Evolutionary conservation across 352 stramenopile genomes (phyloP).

Genomic region (Paralagenidium karlingii): DNA sequence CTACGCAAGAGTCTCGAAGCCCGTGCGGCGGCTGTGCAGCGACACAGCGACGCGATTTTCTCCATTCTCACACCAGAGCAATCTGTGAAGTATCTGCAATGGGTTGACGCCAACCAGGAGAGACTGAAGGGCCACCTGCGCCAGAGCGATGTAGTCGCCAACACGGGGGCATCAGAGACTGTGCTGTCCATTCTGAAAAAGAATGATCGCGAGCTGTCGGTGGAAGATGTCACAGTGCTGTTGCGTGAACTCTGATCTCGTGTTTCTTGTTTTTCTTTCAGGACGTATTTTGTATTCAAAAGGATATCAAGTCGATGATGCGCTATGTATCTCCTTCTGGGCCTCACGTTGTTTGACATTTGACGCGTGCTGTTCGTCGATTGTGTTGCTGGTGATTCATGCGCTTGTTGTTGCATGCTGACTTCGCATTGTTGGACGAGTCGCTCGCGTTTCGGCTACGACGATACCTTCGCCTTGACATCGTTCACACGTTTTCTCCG

Average conservation of each 20-base stretch:
- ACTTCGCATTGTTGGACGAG: too few species aligned
- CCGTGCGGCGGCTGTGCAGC: slow-evolving; percentile 64
- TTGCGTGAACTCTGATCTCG: slow-evolving; percentile 53
- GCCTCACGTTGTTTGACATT: too few species aligned
- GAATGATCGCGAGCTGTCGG: slow-evolving; percentile 71
- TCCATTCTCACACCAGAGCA: slow-evolving; percentile 79
- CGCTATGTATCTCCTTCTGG: too few species aligned
- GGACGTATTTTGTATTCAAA: too few species aligned
- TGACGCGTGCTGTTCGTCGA: too few species aligned
- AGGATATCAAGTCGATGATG: too few species aligned
- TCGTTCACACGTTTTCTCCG: too few species aligned
- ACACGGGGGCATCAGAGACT: slow-evolving; percentile 35
- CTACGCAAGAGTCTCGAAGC: slow-evolving; percentile 74
- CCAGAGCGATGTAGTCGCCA: slow-evolving; percentile 39
- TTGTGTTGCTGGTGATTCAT: too few species aligned
- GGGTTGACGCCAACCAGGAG: slow-evolving; percentile 72
- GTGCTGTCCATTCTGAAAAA: slow-evolving; percentile 74
- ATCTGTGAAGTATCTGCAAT: slow-evolving; percentile 70
- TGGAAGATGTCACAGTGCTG: slow-evolving; percentile 75
- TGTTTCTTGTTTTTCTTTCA: too few species aligned
- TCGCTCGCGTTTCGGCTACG: too few species aligned
- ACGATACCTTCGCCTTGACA: too few species aligned
- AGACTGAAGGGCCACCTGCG: slow-evolving; percentile 12
- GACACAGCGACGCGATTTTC: slow-evolving; percentile 68
- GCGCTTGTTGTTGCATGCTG: too few species aligned